These are phyloP conservation scores for Ceratobasidium sp. DNA, from an alignment of 1,284 basidiomycete genomes.

Conservation along the genomic window DNA sequence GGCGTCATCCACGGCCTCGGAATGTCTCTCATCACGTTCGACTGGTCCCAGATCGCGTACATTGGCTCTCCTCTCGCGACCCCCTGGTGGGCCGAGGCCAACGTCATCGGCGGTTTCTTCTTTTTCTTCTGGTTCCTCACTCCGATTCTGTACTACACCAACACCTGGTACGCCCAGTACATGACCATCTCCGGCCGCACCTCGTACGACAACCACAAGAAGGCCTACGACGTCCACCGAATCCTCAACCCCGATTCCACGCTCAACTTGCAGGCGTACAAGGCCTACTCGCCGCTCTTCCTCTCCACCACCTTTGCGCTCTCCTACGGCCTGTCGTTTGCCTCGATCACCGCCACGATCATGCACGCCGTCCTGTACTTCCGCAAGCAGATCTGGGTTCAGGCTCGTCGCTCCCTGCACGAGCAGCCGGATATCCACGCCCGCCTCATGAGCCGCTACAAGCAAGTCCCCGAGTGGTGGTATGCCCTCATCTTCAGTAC, in stretches of 20 bases:
- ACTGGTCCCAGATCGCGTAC: constrained; percentile 66
- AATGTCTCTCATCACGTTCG: constrained; percentile 62
- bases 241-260: constrained; percentile 69
- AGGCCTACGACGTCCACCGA: constrained; percentile 63
- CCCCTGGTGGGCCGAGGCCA: constrained; percentile 74
- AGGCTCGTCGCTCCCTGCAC: constrained; percentile 66
- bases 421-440: constrained; percentile 88
- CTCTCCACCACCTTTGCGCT: constrained; percentile 75
- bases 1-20: constrained; percentile 68
- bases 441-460: constrained; percentile 80
- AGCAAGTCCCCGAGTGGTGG: constrained; percentile 81
- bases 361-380: constrained; percentile 85
- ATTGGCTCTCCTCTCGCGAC: constrained; percentile 63
- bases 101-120: constrained; percentile 81
- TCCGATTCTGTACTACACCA: constrained; percentile 70
- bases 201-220: constrained; percentile 75
- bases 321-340: constrained; percentile 77
- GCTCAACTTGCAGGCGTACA: constrained; percentile 74
- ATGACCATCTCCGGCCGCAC: constrained; percentile 64
- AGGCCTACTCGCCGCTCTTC: constrained; percentile 84
- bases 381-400: constrained; percentile 73
- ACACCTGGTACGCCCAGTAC: constrained; percentile 61
- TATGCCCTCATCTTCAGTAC: constrained; percentile 52
- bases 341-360: constrained; percentile 72
- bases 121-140: constrained; percentile 81